Evolutionary conservation across 2,329 filamentous ascomycete species (phyloP).

Genomic region (Exophiala mesophila): DNA sequence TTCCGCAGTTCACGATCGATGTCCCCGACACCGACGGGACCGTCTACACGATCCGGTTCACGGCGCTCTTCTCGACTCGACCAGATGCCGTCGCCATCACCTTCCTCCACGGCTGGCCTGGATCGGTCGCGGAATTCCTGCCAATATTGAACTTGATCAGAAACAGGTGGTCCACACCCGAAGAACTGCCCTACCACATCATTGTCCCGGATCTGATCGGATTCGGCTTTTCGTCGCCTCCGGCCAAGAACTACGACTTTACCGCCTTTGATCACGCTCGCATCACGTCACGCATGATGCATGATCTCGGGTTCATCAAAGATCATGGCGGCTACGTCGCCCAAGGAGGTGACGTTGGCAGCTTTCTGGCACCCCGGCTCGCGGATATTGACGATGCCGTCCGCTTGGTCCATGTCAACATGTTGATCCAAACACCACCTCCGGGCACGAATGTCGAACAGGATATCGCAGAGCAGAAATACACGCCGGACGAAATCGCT

Average conservation of each 20-base stretch:
- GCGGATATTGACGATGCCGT: too few relatives aligned
- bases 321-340: slow-evolving; percentile 53
- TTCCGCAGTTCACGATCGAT: slow-evolving; percentile 45
- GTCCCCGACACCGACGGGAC: slow-evolving; percentile 35
- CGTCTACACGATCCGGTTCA: slow-evolving; percentile 47
- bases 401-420: too few relatives aligned
- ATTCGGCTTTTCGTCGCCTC: slow-evolving; percentile 47
- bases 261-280: slow-evolving; percentile 35
- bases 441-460: too few relatives aligned
- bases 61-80: slow-evolving; percentile 50
- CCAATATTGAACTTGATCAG: slow-evolving; percentile 45
- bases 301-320: slow-evolving; percentile 48
- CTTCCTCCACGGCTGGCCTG: slow-evolving; percentile 54
- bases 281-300: slow-evolving; percentile 49
- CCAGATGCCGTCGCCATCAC: slow-evolving; percentile 47
- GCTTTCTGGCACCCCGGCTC: slow-evolving; percentile 39
- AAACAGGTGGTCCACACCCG: slow-evolving; percentile 43
- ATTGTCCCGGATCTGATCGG: slow-evolving; percentile 54
- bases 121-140: slow-evolving; percentile 52
- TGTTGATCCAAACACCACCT: not conserved
- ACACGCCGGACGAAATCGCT: slow-evolving; percentile 35
- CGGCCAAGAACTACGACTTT: slow-evolving; percentile 45
- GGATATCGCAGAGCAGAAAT: too few relatives aligned
- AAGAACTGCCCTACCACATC: slow-evolving; percentile 52
- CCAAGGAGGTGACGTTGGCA: slow-evolving; percentile 55